Base-by-base conservation (phyloP, 192 early-diverging fungal genomes). In the Entophlyctis helioformis region DNA sequence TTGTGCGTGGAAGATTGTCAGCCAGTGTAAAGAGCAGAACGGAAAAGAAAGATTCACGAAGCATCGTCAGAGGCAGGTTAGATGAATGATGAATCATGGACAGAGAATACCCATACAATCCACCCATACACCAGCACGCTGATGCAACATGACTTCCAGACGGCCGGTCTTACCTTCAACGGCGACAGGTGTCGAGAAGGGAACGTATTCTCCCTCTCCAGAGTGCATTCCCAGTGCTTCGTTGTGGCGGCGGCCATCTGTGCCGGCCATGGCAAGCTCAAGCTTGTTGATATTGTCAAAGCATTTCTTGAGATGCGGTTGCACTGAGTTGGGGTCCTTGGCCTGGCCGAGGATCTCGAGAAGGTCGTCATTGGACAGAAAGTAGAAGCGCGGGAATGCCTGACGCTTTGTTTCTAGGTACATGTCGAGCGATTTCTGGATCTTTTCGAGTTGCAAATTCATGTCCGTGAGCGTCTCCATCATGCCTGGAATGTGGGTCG, bases 381-480 rank as follows among this genome's bases (percentile, higher is more conserved):
- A 77, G 58, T 77, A 77, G 54, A 77, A 77, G 23, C 74, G 46
- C 15, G 74, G 74, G 44, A 77, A 77, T 9, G 71, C 57, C 50
- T 69, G 67, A 7, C 74, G 48, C 45, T 77, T 76, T 0, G 72
- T 74, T 61, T 77, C 72, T 39, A 77, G 54, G 52, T 77, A 77
- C 68, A 74, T 74, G 33, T 77, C 74, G 1, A 77, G 53, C 3
- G 63, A 73, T 53, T 77, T 77, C 36, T 77, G 74, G 29, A 77
- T 69, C 46, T 77, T 77, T 53, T 77, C 74, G 19, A 77, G 60
- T 33, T 74, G 63, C n/a, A 39, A 31, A 48, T 78, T 78, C 66
- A 71, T 76, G 42, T 78, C 70, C 5, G 42, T 57, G 12, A 78
- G 56, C 22, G 48, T 62, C 27, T 73, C 70, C 19, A 70, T 44